These are phyloP conservation scores for Botrytis tulipae DNA, from an alignment of 2,329 filamentous ascomycete species.

Conservation along the genomic window DNA sequence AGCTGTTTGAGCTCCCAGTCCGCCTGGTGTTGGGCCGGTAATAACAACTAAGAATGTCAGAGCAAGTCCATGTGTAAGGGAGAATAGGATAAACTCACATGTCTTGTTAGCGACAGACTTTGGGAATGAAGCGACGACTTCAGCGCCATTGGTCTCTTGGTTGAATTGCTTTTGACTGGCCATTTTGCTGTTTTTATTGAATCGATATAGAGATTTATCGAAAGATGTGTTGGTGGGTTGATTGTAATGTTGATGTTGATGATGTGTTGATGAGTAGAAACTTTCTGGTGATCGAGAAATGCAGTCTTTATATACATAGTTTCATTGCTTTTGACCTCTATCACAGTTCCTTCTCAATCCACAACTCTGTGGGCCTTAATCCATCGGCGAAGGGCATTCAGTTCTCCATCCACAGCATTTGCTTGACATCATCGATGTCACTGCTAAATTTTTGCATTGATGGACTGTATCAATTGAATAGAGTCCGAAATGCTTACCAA, in stretches of 20 bases:
- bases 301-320: constrained; percentile 1
- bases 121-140: constrained; percentile 25
- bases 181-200: not conserved
- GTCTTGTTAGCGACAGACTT: constrained; percentile 22
- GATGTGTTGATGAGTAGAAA: not conserved
- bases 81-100: constrained; percentile 11
- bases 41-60: constrained; percentile 26
- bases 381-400: not conserved
- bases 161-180: not conserved
- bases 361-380: not conserved
- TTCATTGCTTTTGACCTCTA: not conserved
- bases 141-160: constrained; percentile 19
- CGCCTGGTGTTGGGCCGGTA: constrained; percentile 20
- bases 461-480: not conserved
- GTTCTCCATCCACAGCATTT: not conserved
- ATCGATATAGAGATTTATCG: not conserved
- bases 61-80: not conserved
- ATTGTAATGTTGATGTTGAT: not conserved
- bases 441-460: not conserved
- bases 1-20: constrained; percentile 21
- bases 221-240: not conserved
- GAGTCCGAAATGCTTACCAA: not conserved
- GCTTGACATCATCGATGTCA: not conserved
- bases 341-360: not conserved
- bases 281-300: not conserved